Evolutionary conservation across 2,329 filamentous ascomycete genomes (phyloP), one percentile per base, ranked within the genome.

Genomic region (Nectriaceae sp.): DNA sequence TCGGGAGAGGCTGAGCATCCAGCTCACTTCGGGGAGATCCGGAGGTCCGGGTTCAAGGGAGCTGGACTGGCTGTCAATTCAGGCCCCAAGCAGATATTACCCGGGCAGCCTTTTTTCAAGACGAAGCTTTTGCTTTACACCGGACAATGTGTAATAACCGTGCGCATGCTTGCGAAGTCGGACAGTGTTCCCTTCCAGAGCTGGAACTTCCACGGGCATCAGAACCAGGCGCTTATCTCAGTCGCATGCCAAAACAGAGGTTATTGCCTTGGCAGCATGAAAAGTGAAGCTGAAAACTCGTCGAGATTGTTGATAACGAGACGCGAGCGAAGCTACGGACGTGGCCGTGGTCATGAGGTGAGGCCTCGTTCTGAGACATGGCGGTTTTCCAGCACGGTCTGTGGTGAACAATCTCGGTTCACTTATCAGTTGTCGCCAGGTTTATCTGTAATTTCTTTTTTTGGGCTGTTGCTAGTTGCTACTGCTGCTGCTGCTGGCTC

Each of bases 11-110:
- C 37, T 21, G 6, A 10, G 16, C 18, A n/a, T n/a, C n/a, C n/a
- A n/a, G n/a, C 29, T 47, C 50, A 47, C 46, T 41, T 55, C 52
- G 49, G 49, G 49, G 49, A 50, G 38, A 55, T 43, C 47, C 52
- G 54, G 50, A 42, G 41, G 39, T 44, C 42, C 48, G 45, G 44
- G 44, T 41, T 31, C 48, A 44, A 40, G 42, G 36, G 13, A 38
- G 37, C 39, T 36, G 40, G 38, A 46, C 42, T 41, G 33, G 42
- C 47, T 53, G 52, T 57, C 47, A 55, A 44, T 54, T 59, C 51
- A 59, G 56, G 45, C 46, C 44, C 52, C 52, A 49, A 44, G 44
- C 47, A 51, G 20, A 38, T 13, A 16, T 38, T n/a, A 19, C 11
- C 15, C 8, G 16, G n/a, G n/a, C n/a, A n/a, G n/a, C n/a, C 36